Base-by-base conservation (phyloP, 495 filamentous ascomycete genomes). In the Penicillium paradoxum region DNA sequence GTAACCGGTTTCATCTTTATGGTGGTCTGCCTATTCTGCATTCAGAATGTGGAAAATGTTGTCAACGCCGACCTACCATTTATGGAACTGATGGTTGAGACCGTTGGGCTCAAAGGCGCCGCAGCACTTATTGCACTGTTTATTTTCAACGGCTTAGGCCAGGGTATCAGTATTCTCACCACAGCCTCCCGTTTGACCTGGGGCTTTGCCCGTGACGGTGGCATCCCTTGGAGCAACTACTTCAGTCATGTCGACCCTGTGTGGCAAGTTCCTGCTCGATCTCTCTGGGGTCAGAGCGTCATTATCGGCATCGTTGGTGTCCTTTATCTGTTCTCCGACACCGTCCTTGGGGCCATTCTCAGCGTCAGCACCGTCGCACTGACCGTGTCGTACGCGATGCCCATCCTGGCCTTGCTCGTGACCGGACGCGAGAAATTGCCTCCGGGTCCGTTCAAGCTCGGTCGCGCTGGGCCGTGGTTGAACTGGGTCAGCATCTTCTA, bases 1-100 rank as follows among this genome's bases (percentile, higher is more conserved):
- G 48, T 77, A 22, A 72, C 70, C n/a, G 84, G 87, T 0, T 88
- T 91, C 62, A 75, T 80, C 60, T 92, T 88, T 66, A 80, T 85
- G 60, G 81, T 91, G 25, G 80, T 87, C 24, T 77, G 90, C 39
- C 80, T 87, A 42, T 91, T 91, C 66, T 76, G 77, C 52, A 88
- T 91, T 56, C 84, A 76, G 51, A 78, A 84, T 55, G 68, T 90
- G 36, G 71, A 77, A 29, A 69, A 71, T 0, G 77, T 91, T 18
- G 71, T 85, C 58, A 67, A 72, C 39, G 67, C 74, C 11, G 60
- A 68, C 15, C 67, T 74, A 0, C 74, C 74, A 1, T 77, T 77
- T 59, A 73, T 77, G 57, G 70, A 74, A 44, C 67, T 77, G 0
- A 66, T 76, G 45, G 56, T 70, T 8, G 69, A 74, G 29, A 74